phyloP scores from a whole-genome alignment of 345 rosid species.

The Dovyalis caffra region DNA sequence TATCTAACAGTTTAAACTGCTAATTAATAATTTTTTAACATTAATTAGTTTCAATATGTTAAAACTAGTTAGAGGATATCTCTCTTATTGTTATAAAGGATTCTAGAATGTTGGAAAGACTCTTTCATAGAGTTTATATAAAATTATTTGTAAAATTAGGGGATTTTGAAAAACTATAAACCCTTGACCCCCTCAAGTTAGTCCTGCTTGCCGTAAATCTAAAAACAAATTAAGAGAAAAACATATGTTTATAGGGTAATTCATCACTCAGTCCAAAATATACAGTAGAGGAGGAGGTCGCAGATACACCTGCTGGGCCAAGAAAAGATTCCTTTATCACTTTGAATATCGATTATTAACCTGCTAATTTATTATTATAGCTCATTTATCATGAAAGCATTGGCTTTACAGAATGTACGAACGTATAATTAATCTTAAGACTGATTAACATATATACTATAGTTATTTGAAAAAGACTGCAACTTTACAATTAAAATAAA shows the following conservation, averaged over 20 bases:
- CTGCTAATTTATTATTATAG: neutral
- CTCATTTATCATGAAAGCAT: neutral
- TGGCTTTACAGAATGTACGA: neutral
- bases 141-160: too few species aligned
- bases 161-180: too few species aligned
- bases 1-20: too few species aligned
- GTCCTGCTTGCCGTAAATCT: neutral
- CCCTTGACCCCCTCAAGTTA: too few species aligned
- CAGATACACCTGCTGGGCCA: neutral
- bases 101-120: too few species aligned
- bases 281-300: neutral
- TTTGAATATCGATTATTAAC: neutral
- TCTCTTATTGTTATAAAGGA: too few species aligned
- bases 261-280: neutral
- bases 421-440: neutral
- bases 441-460: neutral
- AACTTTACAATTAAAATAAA: constrained; percentile 13
- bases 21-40: too few species aligned
- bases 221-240: neutral
- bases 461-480: neutral
- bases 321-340: neutral
- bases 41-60: too few species aligned
- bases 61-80: too few species aligned
- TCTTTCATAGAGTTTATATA: too few species aligned
- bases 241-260: neutral